Base-by-base conservation (phyloP, 2,329 filamentous ascomycete species). In the Monosporascus sp. region DNA sequence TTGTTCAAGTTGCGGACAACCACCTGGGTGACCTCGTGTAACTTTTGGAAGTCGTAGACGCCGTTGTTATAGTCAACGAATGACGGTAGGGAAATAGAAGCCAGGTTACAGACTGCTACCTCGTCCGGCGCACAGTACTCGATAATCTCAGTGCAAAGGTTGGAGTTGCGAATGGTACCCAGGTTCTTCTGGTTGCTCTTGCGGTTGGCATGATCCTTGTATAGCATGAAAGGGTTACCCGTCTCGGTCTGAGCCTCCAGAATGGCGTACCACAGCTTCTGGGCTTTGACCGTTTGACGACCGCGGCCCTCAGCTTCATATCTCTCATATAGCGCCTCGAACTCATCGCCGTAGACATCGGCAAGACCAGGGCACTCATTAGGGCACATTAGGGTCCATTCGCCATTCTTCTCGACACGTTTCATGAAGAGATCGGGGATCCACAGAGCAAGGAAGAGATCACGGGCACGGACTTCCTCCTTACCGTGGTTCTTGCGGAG, bases 181-280 rank as follows among this genome's bases (percentile, higher is more conserved):
- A 99, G 82, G 76, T 99, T 99, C 87, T 99, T 97, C 79, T 99
- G 94, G 84, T 99, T 99, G 81, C 92, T 97, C 88, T 99, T 99
- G 72, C 86, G 86, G 84, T 99, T 99, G 85, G 89, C 93, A 68
- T 87, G 83, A 75, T 99, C 94, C 82, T 99, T 99, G 86, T 99
- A 99, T 56, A 97, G 86, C 91, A 99, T 99, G 78, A 96, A 99
- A 48, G 94, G 94, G 75, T 96, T 97, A 64, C 94, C 94, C 46
- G 94, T 99, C 84, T 99, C 94, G 37, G 93, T 97, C 78, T 99
- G 94, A 49, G 94, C 90, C 77, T 99, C 94, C 48, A 99, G 84
- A 61, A 99, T 96, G 62, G 93, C 91, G 71, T 97, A 97, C 94
- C 94, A 99, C 54, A 99, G 87, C 82, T 99, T 99, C 81, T 99